Base-by-base conservation (phyloP, 768 basidiomycete species). In the Exsudoporus frostii region DNA sequence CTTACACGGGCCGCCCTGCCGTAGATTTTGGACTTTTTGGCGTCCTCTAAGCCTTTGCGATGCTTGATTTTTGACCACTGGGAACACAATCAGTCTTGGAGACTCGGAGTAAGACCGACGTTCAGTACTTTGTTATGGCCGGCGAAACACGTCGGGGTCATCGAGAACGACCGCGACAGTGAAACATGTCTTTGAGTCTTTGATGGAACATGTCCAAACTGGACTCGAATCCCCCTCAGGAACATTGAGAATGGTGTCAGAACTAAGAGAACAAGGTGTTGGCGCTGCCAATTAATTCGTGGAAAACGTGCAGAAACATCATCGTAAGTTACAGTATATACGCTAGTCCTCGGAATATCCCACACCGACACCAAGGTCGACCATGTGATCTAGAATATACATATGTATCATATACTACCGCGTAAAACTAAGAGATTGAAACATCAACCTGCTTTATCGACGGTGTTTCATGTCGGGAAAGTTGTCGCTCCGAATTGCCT, bases 31-130 rank as follows among this genome's bases (percentile, higher is more conserved):
- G 84, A 79, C 64, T 80, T 85, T 59, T 81, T 78, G 8, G 75
- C 73, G 63, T 88, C 86, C 57, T 77, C 80, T n/a, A 74, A 70
- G 17, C 83, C 86, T 61, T 88, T 88, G 63, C 76, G 80, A 50
- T 84, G 78, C 63, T 86, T 86, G 63, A 88, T 88, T 76, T 88
- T 88, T 0, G 86, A 86, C 86, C 85, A 88, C 86, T 88, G 54
- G 30, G 8, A 4, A 42, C 13, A 13, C 3, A 30, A 52, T 66
- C 53, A 54, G 48, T 22, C 15, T 45, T 29, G 50, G 25, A 29
- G 34, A 43, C 32, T 39, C 17, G 40, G 32, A 20, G 22, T 15
- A 22, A 27, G 44, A 37, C 15, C 36, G 34, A 44, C 10, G 32
- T 6, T 2, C 3, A 10, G 38, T 50, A 77, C 76, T 62, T 77